Evolutionary conservation across 306 rosid species (phyloP), one percentile per base, ranked within the genome.

Genomic region (Quercus mongolica): DNA sequence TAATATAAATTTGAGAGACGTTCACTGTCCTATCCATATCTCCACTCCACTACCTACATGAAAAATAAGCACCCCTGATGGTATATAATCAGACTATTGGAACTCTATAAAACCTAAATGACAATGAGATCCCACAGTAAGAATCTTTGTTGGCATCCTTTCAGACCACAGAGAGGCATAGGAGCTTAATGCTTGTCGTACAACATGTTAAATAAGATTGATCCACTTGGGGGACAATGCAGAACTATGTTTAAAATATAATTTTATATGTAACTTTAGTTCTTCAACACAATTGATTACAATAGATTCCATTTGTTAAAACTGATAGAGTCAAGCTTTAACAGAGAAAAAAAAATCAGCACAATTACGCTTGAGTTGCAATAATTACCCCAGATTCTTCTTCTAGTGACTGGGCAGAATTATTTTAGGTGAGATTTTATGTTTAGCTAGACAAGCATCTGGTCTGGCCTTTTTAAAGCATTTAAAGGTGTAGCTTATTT

Each of bases 41-140:
- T 79, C 73, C 78, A 73, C 73, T 56, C 74, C 82, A 68, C 51
- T 35, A 73, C 8, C 68, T 31, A 3, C 15, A n/a, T 7, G 8
- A 4, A 84, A 59, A 72, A 69, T 38, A 28, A 15, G 15, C 55
- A 73, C 31, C 70, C 52, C 69, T 9, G 56, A 41, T 61, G 11
- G 52, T 44, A 35, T 67, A n/a, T 35, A 33, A 67, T n/a, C 26
- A n/a, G 17, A 38, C 25, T 4, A 67, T 7, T 35, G 52, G 7
- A 33, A 8, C 52, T 35, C 6, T n/a, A 67, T 33, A 21, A 19
- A 19, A 67, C 21, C 52, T 35, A 35, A 6, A 10, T 19, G 15
- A 18, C 11, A 67, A 35, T 19, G 52, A 19, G 18, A 35, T 33
- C 26, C n/a, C 38, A 65, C 18, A 19, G 52, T 8, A 19, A 68